phyloP scores from a whole-genome alignment of 768 basidiomycete species.

The Phanerochaete sordida region DNA sequence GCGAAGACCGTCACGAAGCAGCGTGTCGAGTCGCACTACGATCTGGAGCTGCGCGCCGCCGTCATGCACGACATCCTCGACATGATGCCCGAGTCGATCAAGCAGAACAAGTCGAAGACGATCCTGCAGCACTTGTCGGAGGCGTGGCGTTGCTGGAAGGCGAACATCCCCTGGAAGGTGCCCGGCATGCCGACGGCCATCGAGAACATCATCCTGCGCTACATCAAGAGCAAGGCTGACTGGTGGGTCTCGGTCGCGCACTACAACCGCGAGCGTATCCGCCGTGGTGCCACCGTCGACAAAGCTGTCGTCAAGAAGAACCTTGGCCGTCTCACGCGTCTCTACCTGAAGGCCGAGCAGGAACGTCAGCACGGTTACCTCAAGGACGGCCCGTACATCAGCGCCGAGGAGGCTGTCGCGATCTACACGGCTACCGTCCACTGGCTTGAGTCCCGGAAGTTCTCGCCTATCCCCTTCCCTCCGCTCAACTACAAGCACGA shows the following conservation, averaged over 20 bases:
- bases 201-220: conserved; percentile 97
- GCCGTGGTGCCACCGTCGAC: conserved; percentile 94
- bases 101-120: conserved; percentile 99
- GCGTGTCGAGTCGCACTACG: conserved; percentile 97
- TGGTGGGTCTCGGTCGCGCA: conserved; percentile 99
- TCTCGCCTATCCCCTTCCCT: conserved; percentile 98
- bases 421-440: conserved; percentile 99
- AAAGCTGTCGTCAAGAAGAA: conserved; percentile 99
- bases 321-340: conserved; percentile 93
- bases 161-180: conserved; percentile 97
- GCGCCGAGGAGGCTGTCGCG: conserved; percentile 97
- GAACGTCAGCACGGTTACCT: conserved; percentile 98
- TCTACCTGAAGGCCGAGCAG: conserved; percentile 98
- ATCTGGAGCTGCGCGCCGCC: conserved; percentile 93
- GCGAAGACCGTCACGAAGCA: conserved; percentile 99
- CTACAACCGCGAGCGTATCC: conserved; percentile 96
- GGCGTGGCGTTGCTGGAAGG: conserved; percentile 98
- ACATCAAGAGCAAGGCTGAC: conserved; percentile 99
- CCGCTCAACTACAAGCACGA: conserved; percentile 99
- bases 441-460: conserved; percentile 97
- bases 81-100: conserved; percentile 99
- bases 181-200: conserved; percentile 99
- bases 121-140: conserved; percentile 97
- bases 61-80: conserved; percentile 99
- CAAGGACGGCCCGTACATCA: conserved; percentile 99